Percentiles rank a stretch among this genome's conserved stretches.
Conservation (phyloP, 192 early-diverging fungal species). For the Coemansia sp. region DNA sequence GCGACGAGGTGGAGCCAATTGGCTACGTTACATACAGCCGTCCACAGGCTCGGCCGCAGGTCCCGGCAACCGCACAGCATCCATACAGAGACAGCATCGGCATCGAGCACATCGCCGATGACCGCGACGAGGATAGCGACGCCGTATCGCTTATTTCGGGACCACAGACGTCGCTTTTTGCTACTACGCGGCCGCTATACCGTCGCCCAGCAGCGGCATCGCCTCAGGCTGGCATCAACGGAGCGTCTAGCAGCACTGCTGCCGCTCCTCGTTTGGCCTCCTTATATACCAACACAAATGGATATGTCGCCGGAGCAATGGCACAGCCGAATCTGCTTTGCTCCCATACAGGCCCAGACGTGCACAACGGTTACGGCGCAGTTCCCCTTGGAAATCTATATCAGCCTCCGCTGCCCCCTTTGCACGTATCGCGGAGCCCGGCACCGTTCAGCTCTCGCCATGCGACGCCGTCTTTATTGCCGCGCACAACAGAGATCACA, state of each 20-base stretch:
- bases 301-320: not conserved
- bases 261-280: not conserved
- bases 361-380: not conserved
- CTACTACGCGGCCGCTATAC: too few relatives aligned
- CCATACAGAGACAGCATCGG: not conserved
- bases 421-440: not conserved
- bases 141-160: too few relatives aligned
- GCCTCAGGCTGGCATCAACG: too few relatives aligned
- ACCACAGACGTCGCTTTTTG: too few relatives aligned
- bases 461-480: too few relatives aligned
- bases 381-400: too few relatives aligned
- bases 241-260: not conserved
- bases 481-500: not conserved
- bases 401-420: not conserved
- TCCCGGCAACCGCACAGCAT: not conserved
- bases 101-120: not conserved
- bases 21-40: not conserved
- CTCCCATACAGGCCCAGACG: too few relatives aligned
- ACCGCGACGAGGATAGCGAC: not conserved
- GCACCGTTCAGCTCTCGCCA: too few relatives aligned
- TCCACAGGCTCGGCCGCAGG: not conserved
- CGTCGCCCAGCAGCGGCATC: too few relatives aligned
- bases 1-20: not conserved
- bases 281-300: constrained; percentile 4
- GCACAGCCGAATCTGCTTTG: not conserved